Conservation (phyloP, 2,329 filamentous ascomycete species). For the Rachicladosporium sp. region DNA sequence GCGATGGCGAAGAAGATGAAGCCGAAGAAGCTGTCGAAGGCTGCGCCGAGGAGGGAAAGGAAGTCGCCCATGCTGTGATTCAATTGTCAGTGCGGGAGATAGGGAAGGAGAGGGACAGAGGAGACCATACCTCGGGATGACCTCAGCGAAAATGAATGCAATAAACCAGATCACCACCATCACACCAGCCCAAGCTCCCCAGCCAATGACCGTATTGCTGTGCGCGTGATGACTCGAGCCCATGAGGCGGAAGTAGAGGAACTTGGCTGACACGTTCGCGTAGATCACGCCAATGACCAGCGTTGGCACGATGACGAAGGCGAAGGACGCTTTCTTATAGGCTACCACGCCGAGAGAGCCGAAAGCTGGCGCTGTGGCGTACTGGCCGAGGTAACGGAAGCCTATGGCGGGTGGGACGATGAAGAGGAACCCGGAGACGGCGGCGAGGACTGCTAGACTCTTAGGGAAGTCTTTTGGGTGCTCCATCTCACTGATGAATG, state of each 20-base stretch:
- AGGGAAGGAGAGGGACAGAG: no score
- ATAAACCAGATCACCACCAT: constrained; percentile 34
- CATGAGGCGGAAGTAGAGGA: constrained; percentile 34
- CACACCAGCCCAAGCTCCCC: constrained; percentile 32
- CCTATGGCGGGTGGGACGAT: no score
- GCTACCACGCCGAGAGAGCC: constrained; percentile 31
- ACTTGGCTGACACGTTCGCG: constrained; percentile 58
- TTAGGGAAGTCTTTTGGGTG: no score
- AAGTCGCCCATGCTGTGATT: constrained; percentile 36
- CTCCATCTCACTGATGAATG: no score
- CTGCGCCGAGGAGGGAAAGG: constrained; percentile 35
- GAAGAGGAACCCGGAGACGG: no score
- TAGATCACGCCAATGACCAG: constrained; percentile 82
- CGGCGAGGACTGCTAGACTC: no score
- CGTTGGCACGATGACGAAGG: constrained; percentile 55
- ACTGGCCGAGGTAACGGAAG: no score
- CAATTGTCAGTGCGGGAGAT: no score
- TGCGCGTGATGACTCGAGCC: constrained; percentile 33
- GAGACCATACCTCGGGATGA: constrained; percentile 24
- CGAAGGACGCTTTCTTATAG: constrained; percentile 39
- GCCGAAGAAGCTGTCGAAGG: constrained; percentile 25
- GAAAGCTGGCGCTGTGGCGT: constrained; percentile 33
- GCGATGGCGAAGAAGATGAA: no score
- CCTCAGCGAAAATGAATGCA: constrained; percentile 36
- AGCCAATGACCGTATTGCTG: constrained; percentile 36